These are phyloP conservation scores for Tulasnella sp. DNA, from an alignment of 768 basidiomycete genomes.

Conservation along the genomic window DNA sequence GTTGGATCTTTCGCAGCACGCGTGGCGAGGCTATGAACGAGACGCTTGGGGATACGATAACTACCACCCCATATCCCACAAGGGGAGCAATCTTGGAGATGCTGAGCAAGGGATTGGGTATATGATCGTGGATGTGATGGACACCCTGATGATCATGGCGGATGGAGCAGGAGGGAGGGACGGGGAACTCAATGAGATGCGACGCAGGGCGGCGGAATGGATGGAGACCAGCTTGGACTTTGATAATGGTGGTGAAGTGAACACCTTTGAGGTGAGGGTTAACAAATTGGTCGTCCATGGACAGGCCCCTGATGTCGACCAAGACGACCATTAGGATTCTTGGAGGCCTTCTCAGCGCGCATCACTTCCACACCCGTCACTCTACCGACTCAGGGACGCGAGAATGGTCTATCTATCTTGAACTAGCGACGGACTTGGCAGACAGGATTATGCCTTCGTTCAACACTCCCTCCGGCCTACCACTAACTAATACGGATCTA, in stretches of 20 bases:
- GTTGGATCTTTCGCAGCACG: constrained; percentile 43
- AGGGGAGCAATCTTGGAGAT: constrained; percentile 64
- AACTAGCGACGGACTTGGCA: constrained; percentile 70
- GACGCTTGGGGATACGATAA: constrained; percentile 90
- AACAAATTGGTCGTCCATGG: background rate
- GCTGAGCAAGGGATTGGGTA: constrained; percentile 74
- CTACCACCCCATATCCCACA: constrained; percentile 70
- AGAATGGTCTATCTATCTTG: constrained; percentile 43
- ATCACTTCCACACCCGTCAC: constrained; percentile 50
- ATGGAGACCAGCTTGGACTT: constrained; percentile 56
- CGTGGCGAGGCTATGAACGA: constrained; percentile 76
- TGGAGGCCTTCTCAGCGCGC: constrained; percentile 79
- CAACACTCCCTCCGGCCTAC: constrained; percentile 70
- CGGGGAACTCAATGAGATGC: constrained; percentile 43
- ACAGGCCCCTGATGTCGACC: constrained; percentile 11
- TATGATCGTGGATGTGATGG: constrained; percentile 78
- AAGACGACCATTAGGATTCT: constrained; percentile 88
- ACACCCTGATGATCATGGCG: constrained; percentile 71
- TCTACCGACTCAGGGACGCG: constrained; percentile 33
- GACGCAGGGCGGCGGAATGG: constrained; percentile 67
- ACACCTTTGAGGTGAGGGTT: constrained; percentile 73
- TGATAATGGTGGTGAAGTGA: constrained; percentile 69
- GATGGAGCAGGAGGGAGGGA: constrained; percentile 36
- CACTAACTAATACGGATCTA: constrained; percentile 67
- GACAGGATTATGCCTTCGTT: constrained; percentile 76